Conservation (phyloP, 2,329 filamentous ascomycete species). For the Aureobasidium sp. region DNA sequence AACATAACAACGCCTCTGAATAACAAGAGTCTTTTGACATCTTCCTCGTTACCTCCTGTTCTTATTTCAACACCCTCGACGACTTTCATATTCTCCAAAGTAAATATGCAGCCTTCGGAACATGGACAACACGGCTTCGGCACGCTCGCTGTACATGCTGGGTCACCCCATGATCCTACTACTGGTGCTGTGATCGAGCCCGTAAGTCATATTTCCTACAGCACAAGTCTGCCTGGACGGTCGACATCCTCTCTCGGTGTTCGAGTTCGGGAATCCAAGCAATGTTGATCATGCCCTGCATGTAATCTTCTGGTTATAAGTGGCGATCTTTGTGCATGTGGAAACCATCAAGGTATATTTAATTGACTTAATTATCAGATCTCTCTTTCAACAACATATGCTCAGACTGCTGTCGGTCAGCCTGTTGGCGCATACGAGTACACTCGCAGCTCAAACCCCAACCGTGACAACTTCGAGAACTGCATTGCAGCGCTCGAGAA, state of each 20-base stretch:
- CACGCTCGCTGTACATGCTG: constrained; percentile 90
- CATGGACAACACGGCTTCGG: constrained; percentile 63
- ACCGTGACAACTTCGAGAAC: constrained; percentile 87
- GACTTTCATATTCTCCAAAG: neutral
- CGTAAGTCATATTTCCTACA: constrained; percentile 27
- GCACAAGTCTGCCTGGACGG: neutral
- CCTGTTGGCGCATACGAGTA: constrained; percentile 90
- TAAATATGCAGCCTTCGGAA: constrained; percentile 1
- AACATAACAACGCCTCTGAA: neutral
- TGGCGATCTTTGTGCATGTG: neutral
- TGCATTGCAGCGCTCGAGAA: constrained; percentile 89
- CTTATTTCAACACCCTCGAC: neutral
- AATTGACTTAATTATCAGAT: constrained; percentile 45
- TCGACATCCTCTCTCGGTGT: too few species aligned
- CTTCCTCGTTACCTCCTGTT: neutral
- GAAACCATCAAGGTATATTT: neutral
- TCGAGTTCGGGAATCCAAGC: too few species aligned
- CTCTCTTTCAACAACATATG: constrained; percentile 92
- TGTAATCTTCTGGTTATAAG: too few species aligned
- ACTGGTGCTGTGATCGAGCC: constrained; percentile 95
- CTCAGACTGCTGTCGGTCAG: constrained; percentile 79
- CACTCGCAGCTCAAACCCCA: constrained; percentile 86
- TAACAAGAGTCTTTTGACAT: neutral
- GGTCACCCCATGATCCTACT: constrained; percentile 77
- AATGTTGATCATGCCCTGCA: too few species aligned